Percentiles rank a stretch among this genome's conserved stretches.
phyloP scores from a whole-genome alignment of 2,329 filamentous ascomycete genomes.

The Pezicula radicicola region DNA sequence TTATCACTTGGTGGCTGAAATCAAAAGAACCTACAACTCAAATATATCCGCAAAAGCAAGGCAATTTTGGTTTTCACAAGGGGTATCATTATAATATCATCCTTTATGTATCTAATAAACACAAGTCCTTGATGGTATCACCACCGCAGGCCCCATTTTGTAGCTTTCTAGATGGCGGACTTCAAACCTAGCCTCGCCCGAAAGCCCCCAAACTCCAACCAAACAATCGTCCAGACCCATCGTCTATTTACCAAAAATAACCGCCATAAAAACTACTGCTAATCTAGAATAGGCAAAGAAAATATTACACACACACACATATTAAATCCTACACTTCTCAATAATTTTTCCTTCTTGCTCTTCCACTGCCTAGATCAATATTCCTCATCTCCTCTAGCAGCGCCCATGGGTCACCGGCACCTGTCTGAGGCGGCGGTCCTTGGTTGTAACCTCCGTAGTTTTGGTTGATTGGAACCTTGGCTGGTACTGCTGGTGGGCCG shows the following conservation, averaged over 20 bases:
- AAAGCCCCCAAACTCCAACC: too few relatives aligned
- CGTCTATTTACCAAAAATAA: background rate
- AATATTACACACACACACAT: background rate
- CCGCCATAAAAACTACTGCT: background rate
- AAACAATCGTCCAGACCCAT: too few relatives aligned
- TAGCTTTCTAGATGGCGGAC: too few relatives aligned
- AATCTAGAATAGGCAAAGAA: background rate
- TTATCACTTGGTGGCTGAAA: too few relatives aligned
- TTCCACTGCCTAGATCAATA: constrained; percentile 62
- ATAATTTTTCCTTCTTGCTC: constrained; percentile 30
- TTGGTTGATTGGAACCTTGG: constrained; percentile 58
- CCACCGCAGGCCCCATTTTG: too few relatives aligned
- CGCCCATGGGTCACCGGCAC: constrained; percentile 46
- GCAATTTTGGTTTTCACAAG: too few relatives aligned
- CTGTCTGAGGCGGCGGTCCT: constrained; percentile 26
- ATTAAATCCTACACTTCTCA: constrained; percentile 3
- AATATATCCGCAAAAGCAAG: too few relatives aligned
- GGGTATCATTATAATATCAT: too few relatives aligned
- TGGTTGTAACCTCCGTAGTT: constrained; percentile 37
- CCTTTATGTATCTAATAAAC: too few relatives aligned
- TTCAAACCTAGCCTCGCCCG: too few relatives aligned
- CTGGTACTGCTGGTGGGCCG: constrained; percentile 59
- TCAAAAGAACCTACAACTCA: too few relatives aligned
- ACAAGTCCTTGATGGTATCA: too few relatives aligned
- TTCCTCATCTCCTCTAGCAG: constrained; percentile 69